phyloP scores from a whole-genome alignment of 148 eudicot species.

The Cornus controversa region DNA sequence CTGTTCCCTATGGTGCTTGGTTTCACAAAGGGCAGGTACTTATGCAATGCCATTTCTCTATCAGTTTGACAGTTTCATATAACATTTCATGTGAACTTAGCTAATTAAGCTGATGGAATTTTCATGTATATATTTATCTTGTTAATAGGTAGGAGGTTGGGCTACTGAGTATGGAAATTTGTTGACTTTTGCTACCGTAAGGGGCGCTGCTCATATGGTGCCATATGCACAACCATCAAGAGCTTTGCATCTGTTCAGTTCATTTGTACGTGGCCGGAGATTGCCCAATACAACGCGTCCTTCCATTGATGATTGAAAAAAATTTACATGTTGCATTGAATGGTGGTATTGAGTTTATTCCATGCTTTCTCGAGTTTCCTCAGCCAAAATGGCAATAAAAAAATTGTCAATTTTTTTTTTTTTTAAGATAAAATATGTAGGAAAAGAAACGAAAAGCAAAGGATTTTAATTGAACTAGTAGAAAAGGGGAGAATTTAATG shows the following conservation, averaged over 20 bases:
- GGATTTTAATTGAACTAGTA: not conserved
- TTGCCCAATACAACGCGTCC: constrained; percentile 63
- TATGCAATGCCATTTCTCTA: not conserved
- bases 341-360: not conserved
- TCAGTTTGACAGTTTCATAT: not conserved
- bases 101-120: too few species aligned
- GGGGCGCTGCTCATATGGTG: constrained; percentile 99
- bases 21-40: constrained; percentile 88
- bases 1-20: constrained; percentile 96
- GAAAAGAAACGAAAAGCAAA: not conserved
- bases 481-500: not conserved
- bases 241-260: constrained; percentile 88
- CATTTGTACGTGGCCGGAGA: constrained; percentile 57
- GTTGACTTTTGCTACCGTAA: constrained; percentile 83
- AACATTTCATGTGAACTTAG: not conserved
- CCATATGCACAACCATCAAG: constrained; percentile 94
- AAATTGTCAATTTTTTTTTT: too few species aligned
- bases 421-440: not conserved
- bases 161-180: constrained; percentile 78
- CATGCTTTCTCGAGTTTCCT: constrained; percentile 2
- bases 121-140: not conserved
- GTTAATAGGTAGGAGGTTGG: constrained; percentile 91
- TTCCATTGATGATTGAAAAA: constrained; percentile 32
- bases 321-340: not conserved
- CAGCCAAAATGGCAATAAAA: not conserved